Percentiles rank a stretch among this genome's conserved stretches.
Conservation (phyloP, 2,329 filamentous ascomycete species). For the Chaetoscypha palmicola region DNA sequence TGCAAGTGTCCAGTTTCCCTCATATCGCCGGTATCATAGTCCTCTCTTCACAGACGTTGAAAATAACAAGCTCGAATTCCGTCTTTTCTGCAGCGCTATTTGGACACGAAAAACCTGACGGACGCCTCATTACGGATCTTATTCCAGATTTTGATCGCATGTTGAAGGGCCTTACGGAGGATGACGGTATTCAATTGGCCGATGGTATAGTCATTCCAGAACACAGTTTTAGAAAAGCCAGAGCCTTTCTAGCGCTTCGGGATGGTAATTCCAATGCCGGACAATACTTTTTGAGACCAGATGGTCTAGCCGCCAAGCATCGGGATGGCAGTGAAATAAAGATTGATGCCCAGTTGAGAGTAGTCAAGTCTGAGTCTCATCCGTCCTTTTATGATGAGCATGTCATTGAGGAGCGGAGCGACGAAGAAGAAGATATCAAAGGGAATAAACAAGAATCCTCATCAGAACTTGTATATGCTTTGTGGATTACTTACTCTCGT, state of each 20-base stretch:
- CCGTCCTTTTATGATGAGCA: slow-evolving; percentile 52
- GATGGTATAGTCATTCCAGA: slow-evolving; percentile 98
- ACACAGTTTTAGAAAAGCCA: slow-evolving; percentile 86
- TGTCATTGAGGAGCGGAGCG: slow-evolving; percentile 55
- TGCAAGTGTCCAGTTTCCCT: slow-evolving; percentile 88
- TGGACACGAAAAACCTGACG: slow-evolving; percentile 77
- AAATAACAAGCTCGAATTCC: slow-evolving; percentile 86
- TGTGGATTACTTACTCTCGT: slow-evolving; percentile 96
- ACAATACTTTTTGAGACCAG: slow-evolving; percentile 72
- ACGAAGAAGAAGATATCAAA: slow-evolving; percentile 38
- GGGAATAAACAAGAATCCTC: slow-evolving; percentile 41
- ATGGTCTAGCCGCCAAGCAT: slow-evolving; percentile 78
- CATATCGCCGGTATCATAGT: slow-evolving; percentile 97
- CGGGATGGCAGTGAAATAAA: slow-evolving; percentile 87
- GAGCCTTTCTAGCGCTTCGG: slow-evolving; percentile 73
- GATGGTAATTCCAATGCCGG: slow-evolving; percentile 76
- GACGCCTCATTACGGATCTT: slow-evolving; percentile 69
- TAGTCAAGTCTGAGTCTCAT: slow-evolving; percentile 79
- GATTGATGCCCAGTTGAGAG: slow-evolving; percentile 93
- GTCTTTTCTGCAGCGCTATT: slow-evolving; percentile 92
- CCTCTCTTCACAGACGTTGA: slow-evolving; percentile 68
- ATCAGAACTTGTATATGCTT: slow-evolving; percentile 80
- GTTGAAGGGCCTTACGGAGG: slow-evolving; percentile 71
- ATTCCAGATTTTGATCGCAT: slow-evolving; percentile 85
- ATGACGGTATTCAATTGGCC: slow-evolving; percentile 74